Base-by-base conservation (phyloP, 352 stramenopile species). In the Pythium biforme region DNA sequence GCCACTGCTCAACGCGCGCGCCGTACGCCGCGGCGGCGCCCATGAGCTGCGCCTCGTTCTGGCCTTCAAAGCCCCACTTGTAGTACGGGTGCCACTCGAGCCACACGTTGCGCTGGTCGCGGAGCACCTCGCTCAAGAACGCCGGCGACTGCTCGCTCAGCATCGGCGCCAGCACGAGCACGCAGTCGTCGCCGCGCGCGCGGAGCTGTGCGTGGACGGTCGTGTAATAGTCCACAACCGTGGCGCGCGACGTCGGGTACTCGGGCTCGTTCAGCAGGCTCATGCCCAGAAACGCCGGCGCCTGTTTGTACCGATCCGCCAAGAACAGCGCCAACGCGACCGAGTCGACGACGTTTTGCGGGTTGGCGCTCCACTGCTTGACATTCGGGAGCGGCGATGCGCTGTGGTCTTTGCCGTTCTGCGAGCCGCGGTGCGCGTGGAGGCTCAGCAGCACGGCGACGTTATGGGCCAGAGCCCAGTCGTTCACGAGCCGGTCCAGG, bases 361-460 rank as follows among this genome's bases (percentile, higher is more conserved):
- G 41, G 33, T 61, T 68, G 27, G 69, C 34, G 46, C 51, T 69
- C 70, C 66, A 77, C 27, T 64, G 51, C 47, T 66, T 61, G 39
- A 51, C 56, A 22, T 57, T 34, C 0, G 45, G 11, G 3, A 50
- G n/a, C 0, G 60, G 56, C 8, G 75, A 25, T 1, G 69, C 76
- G 37, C 68, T 77, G 61, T 89, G 78, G 39, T 91, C 76, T 45
- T 76, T 73, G 33, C 76, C 79, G 68, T 85, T 88, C 58, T 90
- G 76, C 1, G 65, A 81, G 20, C 81, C 77, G 25, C 66, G 67
- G 49, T 78, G 72, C 12, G 65, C 81, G 66, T 90, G 81, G 25
- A 93, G 69, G 62, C 87, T 80, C n/a, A 81, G 43, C 66, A 83
- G 77, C 9, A 92, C 76, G 25, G 86, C 43, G 5, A 92, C 68